phyloP scores from a whole-genome alignment of 2,329 filamentous ascomycete species.

The Penicillium freii region DNA sequence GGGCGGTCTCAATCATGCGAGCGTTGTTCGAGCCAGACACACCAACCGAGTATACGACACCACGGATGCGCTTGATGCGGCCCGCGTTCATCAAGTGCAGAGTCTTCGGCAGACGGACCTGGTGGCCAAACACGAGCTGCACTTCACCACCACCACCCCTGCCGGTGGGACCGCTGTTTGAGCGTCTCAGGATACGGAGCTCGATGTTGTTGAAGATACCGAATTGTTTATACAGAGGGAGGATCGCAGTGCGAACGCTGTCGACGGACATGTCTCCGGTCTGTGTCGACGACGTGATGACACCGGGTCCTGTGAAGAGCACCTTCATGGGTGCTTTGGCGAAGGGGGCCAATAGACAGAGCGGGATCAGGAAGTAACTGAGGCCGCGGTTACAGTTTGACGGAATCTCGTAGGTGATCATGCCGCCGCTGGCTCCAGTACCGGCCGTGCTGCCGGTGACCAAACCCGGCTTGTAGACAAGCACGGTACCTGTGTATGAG shows the following conservation, averaged over 20 bases:
- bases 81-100: constrained; percentile 83
- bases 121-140: constrained; percentile 89
- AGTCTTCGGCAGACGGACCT: constrained; percentile 90
- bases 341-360: constrained; percentile 89
- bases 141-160: constrained; percentile 84
- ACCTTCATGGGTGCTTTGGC: constrained; percentile 89
- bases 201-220: constrained; percentile 86
- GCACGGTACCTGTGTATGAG: constrained; percentile 89
- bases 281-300: constrained; percentile 84
- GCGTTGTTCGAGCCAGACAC: constrained; percentile 91
- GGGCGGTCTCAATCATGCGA: constrained; percentile 87
- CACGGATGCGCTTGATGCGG: constrained; percentile 80
- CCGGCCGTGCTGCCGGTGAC: constrained; percentile 83
- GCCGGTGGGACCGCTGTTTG: constrained; percentile 72
- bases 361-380: constrained; percentile 85
- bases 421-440: constrained; percentile 67
- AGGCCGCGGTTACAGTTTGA: constrained; percentile 75
- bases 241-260: constrained; percentile 85
- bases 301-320: constrained; percentile 82
- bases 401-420: constrained; percentile 78
- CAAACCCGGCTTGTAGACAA: constrained; percentile 87
- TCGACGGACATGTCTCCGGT: constrained; percentile 87
- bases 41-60: constrained; percentile 90
- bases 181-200: constrained; percentile 74
- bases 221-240: constrained; percentile 86